These are phyloP conservation scores for Gaertneriomyces semiglobifer DNA, from an alignment of 192 early-diverging fungal genomes.

Conservation along the genomic window DNA sequence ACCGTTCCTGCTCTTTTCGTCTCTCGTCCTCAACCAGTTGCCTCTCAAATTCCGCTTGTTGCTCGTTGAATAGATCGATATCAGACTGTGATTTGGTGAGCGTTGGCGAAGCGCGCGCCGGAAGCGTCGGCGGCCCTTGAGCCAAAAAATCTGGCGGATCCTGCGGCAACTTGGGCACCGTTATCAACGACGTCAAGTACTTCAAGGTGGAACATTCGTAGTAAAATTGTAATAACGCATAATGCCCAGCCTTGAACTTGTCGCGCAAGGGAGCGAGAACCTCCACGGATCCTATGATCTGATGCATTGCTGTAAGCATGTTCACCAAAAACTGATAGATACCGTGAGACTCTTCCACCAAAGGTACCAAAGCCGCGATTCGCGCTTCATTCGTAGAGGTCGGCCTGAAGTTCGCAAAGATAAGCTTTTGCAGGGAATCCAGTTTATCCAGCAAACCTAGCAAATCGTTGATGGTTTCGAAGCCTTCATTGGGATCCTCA, in stretches of 20 bases:
- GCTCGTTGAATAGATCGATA: constrained; percentile 30
- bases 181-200: constrained; percentile 91
- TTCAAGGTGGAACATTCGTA: constrained; percentile 80
- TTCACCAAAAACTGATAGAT: constrained; percentile 94
- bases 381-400: constrained; percentile 90
- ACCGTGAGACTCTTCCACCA: constrained; percentile 91
- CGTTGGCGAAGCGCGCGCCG: constrained; percentile 47
- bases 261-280: constrained; percentile 84
- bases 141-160: constrained; percentile 83
- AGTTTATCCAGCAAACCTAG: constrained; percentile 89
- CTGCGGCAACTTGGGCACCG: constrained; percentile 77
- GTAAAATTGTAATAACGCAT: constrained; percentile 86
- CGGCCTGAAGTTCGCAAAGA: constrained; percentile 79
- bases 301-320: constrained; percentile 96
- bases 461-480: constrained; percentile 94
- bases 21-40: constrained; percentile 28
- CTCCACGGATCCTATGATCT: constrained; percentile 73
- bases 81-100: constrained; percentile 45
- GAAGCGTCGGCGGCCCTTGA: constrained; percentile 61
- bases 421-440: constrained; percentile 84
- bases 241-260: constrained; percentile 83
- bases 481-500: constrained; percentile 98
- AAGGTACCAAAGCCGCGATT: constrained; percentile 91
- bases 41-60: constrained; percentile 25
- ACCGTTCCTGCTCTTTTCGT: constrained; percentile 31